Percentiles rank a stretch among this genome's conserved stretches.
These are phyloP conservation scores for Colletotrichum australisinense DNA, from an alignment of 2,329 filamentous ascomycete species.

Conservation along the genomic window DNA sequence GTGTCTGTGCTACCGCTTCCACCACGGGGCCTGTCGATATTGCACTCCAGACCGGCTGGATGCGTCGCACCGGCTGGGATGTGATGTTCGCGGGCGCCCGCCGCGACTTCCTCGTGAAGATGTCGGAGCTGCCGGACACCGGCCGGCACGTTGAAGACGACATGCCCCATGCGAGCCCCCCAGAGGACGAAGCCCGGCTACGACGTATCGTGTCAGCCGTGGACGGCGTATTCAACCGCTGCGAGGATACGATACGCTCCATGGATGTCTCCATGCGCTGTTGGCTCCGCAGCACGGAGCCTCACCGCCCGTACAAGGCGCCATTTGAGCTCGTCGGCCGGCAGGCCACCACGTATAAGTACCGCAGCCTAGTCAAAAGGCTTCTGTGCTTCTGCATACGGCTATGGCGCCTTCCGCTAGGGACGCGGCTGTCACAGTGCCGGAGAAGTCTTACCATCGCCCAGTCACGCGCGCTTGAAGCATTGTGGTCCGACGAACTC, in stretches of 20 bases:
- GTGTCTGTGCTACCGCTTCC: not conserved
- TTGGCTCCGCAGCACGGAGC: constrained; percentile 1
- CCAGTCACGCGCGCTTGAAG: not conserved
- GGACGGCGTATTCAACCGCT: not conserved
- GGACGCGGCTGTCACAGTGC: not conserved
- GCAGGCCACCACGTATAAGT: not conserved
- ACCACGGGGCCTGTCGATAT: not conserved
- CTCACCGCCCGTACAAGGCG: constrained; percentile 6
- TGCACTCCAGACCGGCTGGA: constrained; percentile 1
- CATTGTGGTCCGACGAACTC: not conserved
- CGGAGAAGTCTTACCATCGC: not conserved
- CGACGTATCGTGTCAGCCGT: not conserved
- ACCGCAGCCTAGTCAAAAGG: not conserved
- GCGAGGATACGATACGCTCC: not conserved
- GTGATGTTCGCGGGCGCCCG: not conserved
- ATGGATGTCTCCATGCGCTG: constrained; percentile 1
- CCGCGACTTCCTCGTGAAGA: not conserved
- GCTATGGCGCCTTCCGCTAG: not conserved
- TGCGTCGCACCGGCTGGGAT: constrained; percentile 3
- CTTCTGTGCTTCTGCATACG: not conserved
- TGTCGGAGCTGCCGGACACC: not conserved
- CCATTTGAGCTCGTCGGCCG: not conserved
- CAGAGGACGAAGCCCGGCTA: not conserved
- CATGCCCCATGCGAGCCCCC: not conserved
- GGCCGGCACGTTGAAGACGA: not conserved